Conservation (phyloP, 164 flowering plant species). For the grape (Vitis vinifera) region ASM3070453v1 NC_081815.1:2297501-2298000, state of each 20-base stretch:
- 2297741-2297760: slow-evolving; percentile 47
- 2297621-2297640: slow-evolving; percentile 52
- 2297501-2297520: too few relatives aligned
- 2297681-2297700: slow-evolving; percentile 41
- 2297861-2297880: slow-evolving; percentile 50
- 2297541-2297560: too few relatives aligned
- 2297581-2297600: neutral
- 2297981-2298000: slow-evolving; percentile 16
- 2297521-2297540: too few relatives aligned
- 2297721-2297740: slow-evolving; percentile 57
- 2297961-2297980: slow-evolving; percentile 60
- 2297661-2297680: slow-evolving; percentile 40
- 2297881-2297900: slow-evolving; percentile 61
- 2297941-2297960: slow-evolving; percentile 68
- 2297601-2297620: slow-evolving; percentile 38
- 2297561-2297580: neutral
- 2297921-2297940: slow-evolving; percentile 76
- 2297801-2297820: neutral
- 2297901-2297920: slow-evolving; percentile 42
- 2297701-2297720: slow-evolving; percentile 39
- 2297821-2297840: neutral
- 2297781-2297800: neutral
- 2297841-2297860: too few relatives aligned
- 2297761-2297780: slow-evolving; percentile 63
- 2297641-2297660: slow-evolving; percentile 50